Conservation (phyloP, 441 rosid genomes). For the Eruca vesicaria region DNA sequence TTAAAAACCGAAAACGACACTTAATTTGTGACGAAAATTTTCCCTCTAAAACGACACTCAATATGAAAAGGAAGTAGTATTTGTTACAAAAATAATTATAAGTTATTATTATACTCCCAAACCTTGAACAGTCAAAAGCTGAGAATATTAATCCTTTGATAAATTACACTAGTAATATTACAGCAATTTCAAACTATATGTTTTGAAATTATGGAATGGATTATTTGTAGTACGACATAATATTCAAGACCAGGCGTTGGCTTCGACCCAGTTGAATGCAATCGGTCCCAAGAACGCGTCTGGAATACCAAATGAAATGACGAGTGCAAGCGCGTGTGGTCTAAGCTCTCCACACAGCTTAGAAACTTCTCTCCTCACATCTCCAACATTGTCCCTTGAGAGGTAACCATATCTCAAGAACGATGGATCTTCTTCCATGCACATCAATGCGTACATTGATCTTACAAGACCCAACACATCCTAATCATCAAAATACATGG, state of each 20-base stretch:
- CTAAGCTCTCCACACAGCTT: slow-evolving; percentile 72
- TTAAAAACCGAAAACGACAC: no score
- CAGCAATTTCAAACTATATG: not conserved
- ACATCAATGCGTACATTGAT: slow-evolving; percentile 64
- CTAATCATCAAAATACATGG: slow-evolving; percentile 38
- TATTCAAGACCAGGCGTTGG: slow-evolving; percentile 78
- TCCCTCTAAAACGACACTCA: no score
- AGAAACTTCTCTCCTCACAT: slow-evolving; percentile 65
- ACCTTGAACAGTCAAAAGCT: not conserved
- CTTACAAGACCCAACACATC: slow-evolving; percentile 56
- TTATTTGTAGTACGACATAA: slow-evolving; percentile 18
- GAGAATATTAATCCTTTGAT: not conserved
- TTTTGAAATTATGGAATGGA: not conserved
- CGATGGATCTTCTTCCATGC: slow-evolving; percentile 77
- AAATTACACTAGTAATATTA: not conserved
- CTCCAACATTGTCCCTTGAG: slow-evolving; percentile 51
- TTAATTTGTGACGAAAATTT: no score
- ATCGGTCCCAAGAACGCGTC: slow-evolving; percentile 77
- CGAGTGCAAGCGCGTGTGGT: slow-evolving; percentile 80
- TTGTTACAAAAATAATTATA: not conserved
- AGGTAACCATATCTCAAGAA: slow-evolving; percentile 75
- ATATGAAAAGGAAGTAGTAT: no score
- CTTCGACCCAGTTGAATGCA: slow-evolving; percentile 86
- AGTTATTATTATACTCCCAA: not conserved
- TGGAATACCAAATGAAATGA: slow-evolving; percentile 79